These are phyloP conservation scores for Dendryphion nanum DNA, from an alignment of 2,329 filamentous ascomycete genomes.

Conservation along the genomic window DNA sequence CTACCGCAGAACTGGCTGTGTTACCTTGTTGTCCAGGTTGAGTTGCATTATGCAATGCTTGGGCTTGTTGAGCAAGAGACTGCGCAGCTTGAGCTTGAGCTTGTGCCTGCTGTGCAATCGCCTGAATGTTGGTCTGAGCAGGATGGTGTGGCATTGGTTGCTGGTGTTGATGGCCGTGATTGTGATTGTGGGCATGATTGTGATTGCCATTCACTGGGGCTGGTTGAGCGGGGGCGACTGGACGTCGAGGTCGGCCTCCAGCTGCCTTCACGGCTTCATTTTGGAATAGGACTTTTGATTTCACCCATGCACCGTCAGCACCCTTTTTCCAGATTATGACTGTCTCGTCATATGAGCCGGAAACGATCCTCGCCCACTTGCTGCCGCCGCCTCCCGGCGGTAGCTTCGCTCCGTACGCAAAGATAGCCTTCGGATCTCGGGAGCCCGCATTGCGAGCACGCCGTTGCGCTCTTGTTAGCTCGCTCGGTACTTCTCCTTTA, in stretches of 20 bases:
- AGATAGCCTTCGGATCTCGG: constrained; percentile 70
- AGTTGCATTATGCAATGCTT: constrained; percentile 35
- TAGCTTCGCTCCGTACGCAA: constrained; percentile 78
- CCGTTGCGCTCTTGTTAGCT: constrained; percentile 33
- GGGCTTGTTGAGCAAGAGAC: constrained; percentile 32
- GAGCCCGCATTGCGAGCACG: constrained; percentile 66
- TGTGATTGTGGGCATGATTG: constrained; percentile 13
- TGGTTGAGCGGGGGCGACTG: constrained; percentile 19
- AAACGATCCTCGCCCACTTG: constrained; percentile 90
- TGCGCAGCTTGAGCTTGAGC: constrained; percentile 35
- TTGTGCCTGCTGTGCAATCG: constrained; percentile 36
- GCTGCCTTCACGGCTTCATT: constrained; percentile 60
- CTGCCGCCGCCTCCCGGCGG: constrained; percentile 89
- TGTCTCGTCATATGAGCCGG: constrained; percentile 92
- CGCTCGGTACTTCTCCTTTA: constrained; percentile 41
- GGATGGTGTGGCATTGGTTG: constrained; percentile 16
- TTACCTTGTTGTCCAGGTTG: constrained; percentile 23
- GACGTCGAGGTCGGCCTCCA: constrained; percentile 40
- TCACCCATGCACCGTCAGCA: constrained; percentile 79
- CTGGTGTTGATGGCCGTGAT: constrained; percentile 15
- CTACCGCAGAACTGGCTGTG: constrained; percentile 10
- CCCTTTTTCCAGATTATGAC: constrained; percentile 94
- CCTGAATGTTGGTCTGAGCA: constrained; percentile 28
- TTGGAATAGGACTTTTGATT: constrained; percentile 71
- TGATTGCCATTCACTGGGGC: too few relatives aligned